Base-by-base conservation (phyloP, 2,329 filamentous ascomycete species). In the Penicillium sp. region DNA sequence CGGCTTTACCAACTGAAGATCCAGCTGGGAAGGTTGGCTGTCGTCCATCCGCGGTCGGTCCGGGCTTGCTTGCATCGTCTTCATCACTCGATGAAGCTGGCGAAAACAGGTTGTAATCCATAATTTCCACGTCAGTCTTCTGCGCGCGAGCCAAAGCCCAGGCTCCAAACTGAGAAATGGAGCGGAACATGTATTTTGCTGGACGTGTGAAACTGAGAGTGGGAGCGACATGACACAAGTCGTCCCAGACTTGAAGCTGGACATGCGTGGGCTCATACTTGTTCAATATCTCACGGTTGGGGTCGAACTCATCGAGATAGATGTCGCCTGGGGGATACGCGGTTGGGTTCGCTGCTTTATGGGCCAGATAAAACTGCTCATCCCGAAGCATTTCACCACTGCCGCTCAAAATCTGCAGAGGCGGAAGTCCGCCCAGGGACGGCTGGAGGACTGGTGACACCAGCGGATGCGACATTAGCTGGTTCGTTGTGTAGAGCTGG, bases 121-220 rank as follows among this genome's bases (percentile, higher is more conserved):
- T 67, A 33, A 95, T 91, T 13, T 93, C 86, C 46, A 95, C 90
- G 1, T 82, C 81, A 1, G 79, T 81, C 50, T 88, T 79, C 63
- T 96, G 90, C 0, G 90, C 89, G 55, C 85, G 78, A 1, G 90
- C 88, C 24, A 96, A 76, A 0, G 86, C 86, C 90, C 90, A 97
- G 0, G 90, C 89, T 2, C 90, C 86, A 62, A 98, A 97, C 58
- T 96, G 91, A 0, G 93, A 87, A 45, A 96, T 83, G 1, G 88
- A 88, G 41, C 91, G 81, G 66, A 89, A 97, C 90, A 97, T 96
- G 70, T 86, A 87, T 66, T 97, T 97, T 39, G 91, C 93, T 0
- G 93, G 93, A n/a, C 85, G 80, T 0, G 91, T 97, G 66, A 95
- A 97, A 60, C 88, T 95, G n/a, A 97, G 76, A 0, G 90, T 96